Evolutionary conservation across 352 stramenopile species (phyloP).

Genomic region (Vaucheria bursata): DNA sequence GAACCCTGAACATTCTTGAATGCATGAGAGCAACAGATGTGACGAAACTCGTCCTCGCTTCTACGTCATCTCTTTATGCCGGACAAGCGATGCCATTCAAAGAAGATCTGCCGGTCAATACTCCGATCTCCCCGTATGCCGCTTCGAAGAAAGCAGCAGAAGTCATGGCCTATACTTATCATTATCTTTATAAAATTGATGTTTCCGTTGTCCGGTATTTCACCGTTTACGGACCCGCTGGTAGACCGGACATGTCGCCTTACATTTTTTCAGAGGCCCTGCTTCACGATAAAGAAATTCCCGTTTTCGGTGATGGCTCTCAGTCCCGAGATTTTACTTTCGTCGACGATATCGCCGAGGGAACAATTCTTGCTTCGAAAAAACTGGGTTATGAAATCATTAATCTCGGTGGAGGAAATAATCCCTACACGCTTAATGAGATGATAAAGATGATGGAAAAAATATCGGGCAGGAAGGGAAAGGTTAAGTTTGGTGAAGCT

Average conservation of each 20-base stretch:
- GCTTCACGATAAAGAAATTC: slow-evolving; percentile 73
- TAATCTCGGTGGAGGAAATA: not conserved
- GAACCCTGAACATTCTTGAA: slow-evolving; percentile 84
- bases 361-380: not conserved
- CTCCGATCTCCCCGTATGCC: slow-evolving; percentile 89
- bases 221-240: slow-evolving; percentile 90
- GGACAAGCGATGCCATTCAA: slow-evolving; percentile 30
- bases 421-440: not conserved
- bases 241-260: slow-evolving; percentile 92
- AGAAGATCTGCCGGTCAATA: slow-evolving; percentile 73
- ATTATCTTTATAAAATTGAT: slow-evolving; percentile 87
- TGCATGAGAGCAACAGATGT: slow-evolving; percentile 73
- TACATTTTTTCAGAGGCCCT: slow-evolving; percentile 97
- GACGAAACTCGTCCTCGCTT: slow-evolving; percentile 90
- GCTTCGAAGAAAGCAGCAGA: slow-evolving; percentile 93
- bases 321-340: slow-evolving; percentile 95
- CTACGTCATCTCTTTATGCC: slow-evolving; percentile 50
- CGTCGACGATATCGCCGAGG: slow-evolving; percentile 58
- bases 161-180: slow-evolving; percentile 91
- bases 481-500: not conserved
- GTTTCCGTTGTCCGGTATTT: slow-evolving; percentile 93
- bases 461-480: not conserved
- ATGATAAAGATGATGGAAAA: not conserved
- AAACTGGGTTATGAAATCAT: not conserved
- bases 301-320: slow-evolving; percentile 90